phyloP scores from a whole-genome alignment of 164 flowering plant genomes.

The Aristolochia californica region DNA sequence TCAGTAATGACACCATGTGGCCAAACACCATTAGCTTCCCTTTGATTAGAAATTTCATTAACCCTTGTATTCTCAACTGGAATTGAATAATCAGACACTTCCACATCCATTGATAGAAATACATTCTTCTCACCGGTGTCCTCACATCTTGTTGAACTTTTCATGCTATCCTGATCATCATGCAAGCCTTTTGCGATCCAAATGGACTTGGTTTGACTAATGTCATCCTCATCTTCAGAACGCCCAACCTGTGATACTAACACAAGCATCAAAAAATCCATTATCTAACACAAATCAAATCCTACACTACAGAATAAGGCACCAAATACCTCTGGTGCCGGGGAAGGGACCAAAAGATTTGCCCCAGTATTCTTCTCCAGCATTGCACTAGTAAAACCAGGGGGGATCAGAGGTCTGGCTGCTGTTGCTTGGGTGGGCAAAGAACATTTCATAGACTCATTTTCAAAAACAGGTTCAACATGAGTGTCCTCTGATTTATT shows the following conservation, averaged over 20 bases:
- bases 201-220: constrained; percentile 15
- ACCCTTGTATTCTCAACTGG: constrained; percentile 13
- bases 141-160: constrained; percentile 16
- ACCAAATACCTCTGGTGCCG: constrained; percentile 33
- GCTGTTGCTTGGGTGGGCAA: constrained; percentile 33
- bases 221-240: constrained; percentile 20
- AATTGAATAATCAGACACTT: constrained; percentile 18
- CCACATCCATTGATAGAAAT: constrained; percentile 16
- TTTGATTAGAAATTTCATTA: constrained; percentile 11
- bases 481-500: constrained; percentile 22
- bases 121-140: constrained; percentile 13
- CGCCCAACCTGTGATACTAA: constrained; percentile 31
- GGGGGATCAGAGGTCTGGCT: constrained; percentile 87
- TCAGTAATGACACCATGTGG: constrained; percentile 20
- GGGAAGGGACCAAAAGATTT: constrained; percentile 21
- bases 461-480: constrained; percentile 13
- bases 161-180: constrained; percentile 19
- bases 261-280: constrained; percentile 2
- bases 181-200: constrained; percentile 11
- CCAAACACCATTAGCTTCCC: constrained; percentile 22
- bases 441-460: constrained; percentile 35
- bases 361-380: constrained; percentile 38
- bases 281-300: not conserved
- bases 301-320: not conserved
- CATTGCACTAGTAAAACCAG: constrained; percentile 54